Conservation (phyloP, 2,329 filamentous ascomycete genomes). For the Phialemonium atrogriseum region DNA sequence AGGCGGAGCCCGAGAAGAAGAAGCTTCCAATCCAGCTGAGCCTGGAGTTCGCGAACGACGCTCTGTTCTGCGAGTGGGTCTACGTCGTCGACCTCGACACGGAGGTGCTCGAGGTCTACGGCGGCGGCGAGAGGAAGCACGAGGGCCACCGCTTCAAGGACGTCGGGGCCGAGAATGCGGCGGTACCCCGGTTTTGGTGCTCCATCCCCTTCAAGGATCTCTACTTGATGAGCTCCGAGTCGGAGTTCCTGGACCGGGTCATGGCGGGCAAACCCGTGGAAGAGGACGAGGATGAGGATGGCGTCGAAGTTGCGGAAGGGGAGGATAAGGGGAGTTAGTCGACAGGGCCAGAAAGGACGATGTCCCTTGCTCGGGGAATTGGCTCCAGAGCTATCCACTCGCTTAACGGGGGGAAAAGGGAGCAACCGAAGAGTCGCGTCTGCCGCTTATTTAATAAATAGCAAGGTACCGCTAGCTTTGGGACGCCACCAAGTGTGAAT, state of each 20-base stretch:
- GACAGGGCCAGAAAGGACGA: no score
- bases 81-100: conserved; percentile 10
- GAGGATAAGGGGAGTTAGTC: no score
- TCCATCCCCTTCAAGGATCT: conserved; percentile 7
- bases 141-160: conserved; percentile 8
- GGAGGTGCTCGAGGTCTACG: conserved; percentile 9
- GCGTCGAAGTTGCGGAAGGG: no score
- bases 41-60: conserved; percentile 6
- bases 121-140: conserved; percentile 4
- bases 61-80: conserved; percentile 10
- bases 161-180: neutral
- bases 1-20: conserved; percentile 3
- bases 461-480: no score
- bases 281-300: no score
- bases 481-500: no score
- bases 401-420: no score
- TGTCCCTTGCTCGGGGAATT: no score
- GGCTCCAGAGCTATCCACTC: no score
- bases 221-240: conserved; percentile 4
- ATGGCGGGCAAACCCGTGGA: no score
- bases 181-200: conserved; percentile 5
- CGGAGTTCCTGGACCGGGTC: conserved; percentile 8
- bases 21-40: conserved; percentile 5
- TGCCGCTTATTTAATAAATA: no score
- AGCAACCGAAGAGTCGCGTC: no score